Evolutionary conservation across 2,329 filamentous ascomycete species (phyloP).

Genomic region (Fusarium praegraminearum): DNA sequence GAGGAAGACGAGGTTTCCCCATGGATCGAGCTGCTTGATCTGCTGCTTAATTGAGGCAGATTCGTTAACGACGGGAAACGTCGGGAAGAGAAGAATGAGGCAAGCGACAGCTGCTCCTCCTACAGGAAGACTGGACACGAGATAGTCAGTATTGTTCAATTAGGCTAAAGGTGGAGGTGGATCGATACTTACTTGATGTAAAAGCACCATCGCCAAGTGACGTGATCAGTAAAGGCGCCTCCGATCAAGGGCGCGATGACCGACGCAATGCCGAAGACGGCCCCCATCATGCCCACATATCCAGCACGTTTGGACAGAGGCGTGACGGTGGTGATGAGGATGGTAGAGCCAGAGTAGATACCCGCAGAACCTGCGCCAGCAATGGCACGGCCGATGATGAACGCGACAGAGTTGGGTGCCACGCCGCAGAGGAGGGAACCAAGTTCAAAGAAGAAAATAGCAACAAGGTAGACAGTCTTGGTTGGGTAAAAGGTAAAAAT

Average conservation of each 20-base stretch:
- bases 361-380: constrained; percentile 9
- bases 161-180: background rate
- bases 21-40: constrained; percentile 32
- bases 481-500: constrained; percentile 5
- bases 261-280: constrained; percentile 9
- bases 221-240: constrained; percentile 17
- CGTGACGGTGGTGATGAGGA: constrained; percentile 10
- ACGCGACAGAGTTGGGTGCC: constrained; percentile 3
- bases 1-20: constrained; percentile 43
- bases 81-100: constrained; percentile 3
- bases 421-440: constrained; percentile 10
- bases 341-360: constrained; percentile 12
- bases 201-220: constrained; percentile 21
- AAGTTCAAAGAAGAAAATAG: constrained; percentile 17
- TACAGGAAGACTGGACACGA: background rate
- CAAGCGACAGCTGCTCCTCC: constrained; percentile 9
- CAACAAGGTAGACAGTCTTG: constrained; percentile 5
- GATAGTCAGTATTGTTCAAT: background rate
- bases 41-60: background rate
- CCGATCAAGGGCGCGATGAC: constrained; percentile 12
- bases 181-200: constrained; percentile 11
- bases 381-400: constrained; percentile 14
- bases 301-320: constrained; percentile 11
- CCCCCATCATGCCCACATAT: constrained; percentile 4
- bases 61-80: background rate